phyloP scores from a whole-genome alignment of 768 basidiomycete genomes.

The Macrocybe gigantea region DNA sequence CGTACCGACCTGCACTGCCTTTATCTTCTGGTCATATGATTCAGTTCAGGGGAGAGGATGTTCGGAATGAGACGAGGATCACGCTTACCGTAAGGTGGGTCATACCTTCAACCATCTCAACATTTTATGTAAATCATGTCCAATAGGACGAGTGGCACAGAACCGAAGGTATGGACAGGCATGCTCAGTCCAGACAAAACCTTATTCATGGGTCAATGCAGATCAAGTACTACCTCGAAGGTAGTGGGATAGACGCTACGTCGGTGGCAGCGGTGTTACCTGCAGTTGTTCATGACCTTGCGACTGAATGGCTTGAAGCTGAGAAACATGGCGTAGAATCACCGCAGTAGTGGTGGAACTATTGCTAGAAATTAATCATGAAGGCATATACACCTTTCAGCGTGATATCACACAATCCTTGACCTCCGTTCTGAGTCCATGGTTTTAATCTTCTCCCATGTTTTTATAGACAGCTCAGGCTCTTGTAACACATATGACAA shows the following conservation, averaged over 20 bases:
- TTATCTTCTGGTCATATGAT: slow-evolving; percentile 85
- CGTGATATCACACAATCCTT: slow-evolving; percentile 10
- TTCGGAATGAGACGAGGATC: slow-evolving; percentile 38
- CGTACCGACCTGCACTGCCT: slow-evolving; percentile 54
- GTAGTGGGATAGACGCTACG: slow-evolving; percentile 48
- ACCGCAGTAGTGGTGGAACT: background rate
- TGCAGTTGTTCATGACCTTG: slow-evolving; percentile 54
- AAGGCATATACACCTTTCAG: background rate
- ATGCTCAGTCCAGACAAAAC: background rate
- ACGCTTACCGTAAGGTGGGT: slow-evolving; percentile 66
- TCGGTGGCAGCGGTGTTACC: slow-evolving; percentile 45
- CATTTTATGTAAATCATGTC: background rate
- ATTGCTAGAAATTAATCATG: background rate
- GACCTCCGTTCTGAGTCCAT: slow-evolving; percentile 44
- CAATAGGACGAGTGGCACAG: slow-evolving; percentile 79
- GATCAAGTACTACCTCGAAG: slow-evolving; percentile 92
- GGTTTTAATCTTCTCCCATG: slow-evolving; percentile 63
- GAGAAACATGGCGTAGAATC: slow-evolving; percentile 24
- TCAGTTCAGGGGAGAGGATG: slow-evolving; percentile 56
- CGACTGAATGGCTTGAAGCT: slow-evolving; percentile 65
- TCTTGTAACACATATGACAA: slow-evolving; percentile 45
- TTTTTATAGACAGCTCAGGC: slow-evolving; percentile 43
- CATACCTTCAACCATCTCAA: background rate
- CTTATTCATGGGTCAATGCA: slow-evolving; percentile 15
- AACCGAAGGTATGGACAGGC: slow-evolving; percentile 64